Percentiles rank a stretch among this genome's conserved stretches.
These are phyloP conservation scores for Pachyrhizus erosus DNA, from an alignment of 306 rosid species.

Conservation along the genomic window DNA sequence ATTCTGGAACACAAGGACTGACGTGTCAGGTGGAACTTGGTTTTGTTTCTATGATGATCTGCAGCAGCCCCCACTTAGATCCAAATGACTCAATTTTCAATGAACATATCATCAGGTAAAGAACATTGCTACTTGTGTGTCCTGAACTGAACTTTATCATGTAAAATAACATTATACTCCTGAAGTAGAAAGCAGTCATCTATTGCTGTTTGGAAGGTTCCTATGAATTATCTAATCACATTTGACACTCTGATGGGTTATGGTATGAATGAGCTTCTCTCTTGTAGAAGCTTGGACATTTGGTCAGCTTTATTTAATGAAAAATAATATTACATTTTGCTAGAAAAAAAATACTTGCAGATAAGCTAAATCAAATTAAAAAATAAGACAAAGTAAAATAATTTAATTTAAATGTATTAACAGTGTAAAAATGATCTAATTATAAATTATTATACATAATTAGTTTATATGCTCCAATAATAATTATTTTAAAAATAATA, in stretches of 20 bases:
- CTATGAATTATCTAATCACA: background rate
- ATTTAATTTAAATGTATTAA: background rate
- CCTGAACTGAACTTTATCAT: background rate
- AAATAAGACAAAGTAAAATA: background rate
- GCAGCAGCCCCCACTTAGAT: constrained; percentile 15
- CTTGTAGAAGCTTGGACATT: background rate
- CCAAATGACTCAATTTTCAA: constrained; percentile 36
- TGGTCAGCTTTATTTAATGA: background rate
- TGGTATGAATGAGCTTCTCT: background rate
- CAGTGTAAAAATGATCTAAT: too few species aligned
- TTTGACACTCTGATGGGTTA: background rate
- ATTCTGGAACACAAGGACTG: constrained; percentile 39
- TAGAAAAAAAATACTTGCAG: background rate
- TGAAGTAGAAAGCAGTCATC: background rate
- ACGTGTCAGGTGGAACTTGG: constrained; percentile 44
- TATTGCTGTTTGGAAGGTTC: background rate
- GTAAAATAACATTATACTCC: background rate
- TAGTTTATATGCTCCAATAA: too few species aligned
- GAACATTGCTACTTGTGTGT: constrained; percentile 15
- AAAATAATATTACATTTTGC: background rate
- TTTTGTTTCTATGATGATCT: constrained; percentile 31
- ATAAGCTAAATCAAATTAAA: background rate
- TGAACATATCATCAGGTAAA: constrained; percentile 7
- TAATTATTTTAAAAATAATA: too few species aligned
- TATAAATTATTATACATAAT: too few species aligned